Base-by-base conservation (phyloP, 2,329 filamentous ascomycete species). In the Botrytis aclada region DNA sequence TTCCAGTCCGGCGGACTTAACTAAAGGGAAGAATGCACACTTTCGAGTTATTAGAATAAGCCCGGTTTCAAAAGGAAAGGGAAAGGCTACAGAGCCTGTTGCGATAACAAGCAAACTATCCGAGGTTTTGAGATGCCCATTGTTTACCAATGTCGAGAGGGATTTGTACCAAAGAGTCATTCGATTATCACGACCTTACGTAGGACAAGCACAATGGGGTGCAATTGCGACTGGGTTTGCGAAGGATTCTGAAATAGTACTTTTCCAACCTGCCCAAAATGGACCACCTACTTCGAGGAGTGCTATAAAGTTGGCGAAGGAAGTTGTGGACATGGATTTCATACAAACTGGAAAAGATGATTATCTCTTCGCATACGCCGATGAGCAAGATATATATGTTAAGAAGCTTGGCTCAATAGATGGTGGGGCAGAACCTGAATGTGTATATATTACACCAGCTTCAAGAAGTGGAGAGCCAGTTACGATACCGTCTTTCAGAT, bases 21-120 rank as follows among this genome's bases (percentile, higher is more conserved):
- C 90, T 77, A 89, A 90, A 76, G 93, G 92, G 76, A 92, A 89
- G 80, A 98, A 98, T 81, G 87, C 93, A 79, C 95, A 98, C 83
- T 89, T 98, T 76, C 89, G 94, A 76, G 87, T 93, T 16, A 92
- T 97, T 79, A 85, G 87, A 75, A 86, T 96, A 67, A 81, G 82
- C 76, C 76, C 79, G 22, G 81, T 71, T 34, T 74, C 69, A 25
- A 76, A 76, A 63, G 77, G 58, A 20, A 78, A 81, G 39, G 78
- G 77, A 18, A 76, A 77, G 41, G 82, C 85, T 76, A 81, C 70
- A n/a, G 62, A 62, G 32, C 74, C 61, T 79, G 80, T 67, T 77
- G 77, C 56, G 79, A 80, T 74, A 67, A 77, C 80, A 62, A 77
- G 78, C 74, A 83, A 82, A 77, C 83, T 90, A 73, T 78, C 84